Conservation (phyloP, 2,329 filamentous ascomycete species). For the Salinomyces thailandicus region DNA sequence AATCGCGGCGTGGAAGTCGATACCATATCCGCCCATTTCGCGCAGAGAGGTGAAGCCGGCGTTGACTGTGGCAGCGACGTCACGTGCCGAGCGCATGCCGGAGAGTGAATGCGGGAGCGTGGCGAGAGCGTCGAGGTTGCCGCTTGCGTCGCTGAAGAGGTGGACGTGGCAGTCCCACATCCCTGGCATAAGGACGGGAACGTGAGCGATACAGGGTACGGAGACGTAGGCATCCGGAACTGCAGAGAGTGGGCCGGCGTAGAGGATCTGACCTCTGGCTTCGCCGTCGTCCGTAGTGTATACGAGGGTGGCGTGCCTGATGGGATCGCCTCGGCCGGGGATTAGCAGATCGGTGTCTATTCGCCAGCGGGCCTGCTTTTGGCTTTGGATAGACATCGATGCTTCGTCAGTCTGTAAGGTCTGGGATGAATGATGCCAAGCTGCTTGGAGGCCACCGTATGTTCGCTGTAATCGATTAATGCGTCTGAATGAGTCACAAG, state of each 20-base stretch:
- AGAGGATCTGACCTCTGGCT: conserved; percentile 31
- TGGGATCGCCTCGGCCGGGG: conserved; percentile 36
- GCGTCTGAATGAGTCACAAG: no score
- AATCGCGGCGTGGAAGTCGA: conserved; percentile 31
- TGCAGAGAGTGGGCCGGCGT: conserved; percentile 26
- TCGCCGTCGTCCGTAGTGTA: no score
- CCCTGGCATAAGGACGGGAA: conserved; percentile 41
- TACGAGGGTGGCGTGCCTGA: conserved; percentile 32
- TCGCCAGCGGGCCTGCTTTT: no score
- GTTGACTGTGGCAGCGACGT: conserved; percentile 34
- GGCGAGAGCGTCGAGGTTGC: not conserved
- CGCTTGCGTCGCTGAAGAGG: conserved; percentile 10
- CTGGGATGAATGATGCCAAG: no score
- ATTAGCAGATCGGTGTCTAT: conserved; percentile 38
- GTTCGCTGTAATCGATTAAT: no score
- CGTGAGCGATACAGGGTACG: conserved; percentile 10
- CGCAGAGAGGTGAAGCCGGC: conserved; percentile 40
- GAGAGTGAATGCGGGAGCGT: conserved; percentile 18
- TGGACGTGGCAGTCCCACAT: conserved; percentile 45
- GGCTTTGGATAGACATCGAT: no score
- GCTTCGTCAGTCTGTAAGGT: no score
- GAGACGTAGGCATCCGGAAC: conserved; percentile 6
- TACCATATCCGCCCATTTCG: conserved; percentile 41
- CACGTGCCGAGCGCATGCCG: conserved; percentile 34
- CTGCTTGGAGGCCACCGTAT: no score